Evolutionary conservation across 73 alveolate species (phyloP), one percentile per base, ranked within the genome.

Genomic region (Durusdinium trenchii): DNA sequence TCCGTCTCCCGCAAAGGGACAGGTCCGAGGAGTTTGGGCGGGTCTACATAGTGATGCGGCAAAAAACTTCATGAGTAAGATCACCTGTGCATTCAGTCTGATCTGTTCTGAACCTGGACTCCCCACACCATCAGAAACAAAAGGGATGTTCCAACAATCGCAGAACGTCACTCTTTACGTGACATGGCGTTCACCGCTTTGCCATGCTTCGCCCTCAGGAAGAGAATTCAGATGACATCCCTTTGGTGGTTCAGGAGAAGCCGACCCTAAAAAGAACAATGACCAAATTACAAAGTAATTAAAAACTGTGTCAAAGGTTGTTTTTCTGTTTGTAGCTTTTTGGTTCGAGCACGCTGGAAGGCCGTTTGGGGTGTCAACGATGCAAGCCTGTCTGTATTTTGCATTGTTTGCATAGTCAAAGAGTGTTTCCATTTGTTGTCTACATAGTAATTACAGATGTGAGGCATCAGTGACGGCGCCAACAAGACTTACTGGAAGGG

Each of bases 191-290:
- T n/a, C n/a, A n/a, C n/a, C n/a, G n/a, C n/a, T n/a, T n/a, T n/a
- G n/a, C n/a, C n/a, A n/a, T n/a, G n/a, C n/a, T n/a, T 38, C 32
- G 36, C 36, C 90, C n/a, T n/a, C 14, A 84, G 94, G 94, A 84
- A 84, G 94, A 84, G 45, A 75, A 84, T 36, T 32, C 52, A 52
- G 94, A 84, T n/a, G 94, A 84, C 51, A 84, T 84, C n/a, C 94
- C 94, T 35, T 20, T 84, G 75, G 94, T 84, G 75, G 94, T 84
- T n/a, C 94, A 84, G 94, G 94, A 84, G 43, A 62, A n/a, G n/a
- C 38, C 76, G 76, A 4, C 73, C 30, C n/a, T 23, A 60, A 2
- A 60, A 32, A 60, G 18, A 60, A 60, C 18, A 60, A n/a, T n/a
- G n/a, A n/a, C n/a, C n/a, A n/a, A n/a, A n/a, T n/a, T n/a, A n/a